A percentile compares a stretch with the other conserved stretches of the same genome.
These are phyloP conservation scores for Rugonectria rugulosa DNA, from an alignment of 2,329 filamentous ascomycete genomes.

Conservation along the genomic window DNA sequence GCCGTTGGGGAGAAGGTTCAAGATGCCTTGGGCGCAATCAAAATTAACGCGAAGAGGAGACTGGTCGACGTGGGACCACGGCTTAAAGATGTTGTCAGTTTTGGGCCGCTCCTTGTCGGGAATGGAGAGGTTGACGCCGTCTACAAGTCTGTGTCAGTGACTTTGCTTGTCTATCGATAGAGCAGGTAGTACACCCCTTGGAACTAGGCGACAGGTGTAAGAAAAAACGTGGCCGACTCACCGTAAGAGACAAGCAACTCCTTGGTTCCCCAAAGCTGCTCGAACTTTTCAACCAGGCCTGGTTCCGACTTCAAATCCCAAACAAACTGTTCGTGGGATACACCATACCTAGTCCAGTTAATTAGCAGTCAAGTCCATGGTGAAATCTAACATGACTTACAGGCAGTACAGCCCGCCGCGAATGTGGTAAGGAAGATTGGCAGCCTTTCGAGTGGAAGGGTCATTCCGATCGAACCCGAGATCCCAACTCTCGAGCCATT, in stretches of 20 bases:
- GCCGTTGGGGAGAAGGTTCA: slow-evolving; percentile 32
- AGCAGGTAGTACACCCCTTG: too few species aligned
- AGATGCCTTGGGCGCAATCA: slow-evolving; percentile 40
- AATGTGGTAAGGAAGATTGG: neutral
- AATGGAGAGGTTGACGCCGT: neutral
- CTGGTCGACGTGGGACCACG: slow-evolving; percentile 44
- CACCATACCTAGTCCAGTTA: slow-evolving; percentile 34
- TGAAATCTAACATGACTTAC: too few species aligned
- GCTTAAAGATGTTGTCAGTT: slow-evolving; percentile 26
- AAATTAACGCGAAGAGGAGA: slow-evolving; percentile 36
- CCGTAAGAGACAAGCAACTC: slow-evolving; percentile 56
- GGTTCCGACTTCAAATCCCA: slow-evolving; percentile 50
- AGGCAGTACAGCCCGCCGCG: neutral
- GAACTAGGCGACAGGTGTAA: too few species aligned
- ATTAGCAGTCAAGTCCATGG: neutral
- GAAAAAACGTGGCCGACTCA: slow-evolving; percentile 38
- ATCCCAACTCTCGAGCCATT: neutral
- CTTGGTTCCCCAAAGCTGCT: slow-evolving; percentile 48
- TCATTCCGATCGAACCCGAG: neutral
- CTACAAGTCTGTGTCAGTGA: slow-evolving; percentile 39
- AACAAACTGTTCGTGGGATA: slow-evolving; percentile 49
- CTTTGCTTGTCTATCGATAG: too few species aligned
- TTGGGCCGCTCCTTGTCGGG: neutral
- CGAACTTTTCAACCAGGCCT: slow-evolving; percentile 48
- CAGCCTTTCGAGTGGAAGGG: neutral